Evolutionary conservation across 1,284 basidiomycete species (phyloP), one percentile per base, ranked within the genome.

Genomic region (Cutaneotrichosporon sp.): DNA sequence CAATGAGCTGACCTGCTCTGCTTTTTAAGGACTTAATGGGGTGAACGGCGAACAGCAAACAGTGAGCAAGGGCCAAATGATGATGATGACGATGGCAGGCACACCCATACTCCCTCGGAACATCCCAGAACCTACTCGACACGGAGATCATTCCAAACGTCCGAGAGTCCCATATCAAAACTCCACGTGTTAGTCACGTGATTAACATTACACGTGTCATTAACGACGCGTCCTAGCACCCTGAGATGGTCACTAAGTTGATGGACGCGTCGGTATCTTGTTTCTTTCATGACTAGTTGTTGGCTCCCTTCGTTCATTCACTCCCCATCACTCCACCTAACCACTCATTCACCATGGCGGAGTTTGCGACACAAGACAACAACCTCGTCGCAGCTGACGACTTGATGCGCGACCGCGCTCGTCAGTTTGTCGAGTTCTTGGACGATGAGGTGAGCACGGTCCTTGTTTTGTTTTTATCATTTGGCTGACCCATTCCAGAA

Each of bases 351-450:
- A 64, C 41, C 20, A 72, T 72, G 68, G 68, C 67, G 26, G 68
- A 67, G 24, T 46, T 61, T 22, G 57, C 59, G 20, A 46, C 68
- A 17, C 70, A 72, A 49, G 72, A 72, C 43, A 60, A 61, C 17
- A 53, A 60, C 10, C 64, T 66, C 8, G 51, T 74, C 35, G 63
- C 76, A 27, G 71, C 68, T 52, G 88, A 90, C 78, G 87, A 87
- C 61, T 79, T 84, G 46, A 80, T 87, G 75, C 80, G 80, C 61
- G 86, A 89, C 61, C 80, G 87, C 54, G 82, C 84, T 46, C 84
- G 87, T 65, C 79, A 86, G 49, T 92, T 96, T 65, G 84, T 87
- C 66, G 89, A 91, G 63, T 97, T 97, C 65, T 81, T 97, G 19
- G 84, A 86, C 61, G 84, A 86, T 26, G 86, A 88, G 57, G 86